Base-by-base conservation (phyloP, 2,329 filamentous ascomycete species). In the Colletotrichum brevisporum region DNA sequence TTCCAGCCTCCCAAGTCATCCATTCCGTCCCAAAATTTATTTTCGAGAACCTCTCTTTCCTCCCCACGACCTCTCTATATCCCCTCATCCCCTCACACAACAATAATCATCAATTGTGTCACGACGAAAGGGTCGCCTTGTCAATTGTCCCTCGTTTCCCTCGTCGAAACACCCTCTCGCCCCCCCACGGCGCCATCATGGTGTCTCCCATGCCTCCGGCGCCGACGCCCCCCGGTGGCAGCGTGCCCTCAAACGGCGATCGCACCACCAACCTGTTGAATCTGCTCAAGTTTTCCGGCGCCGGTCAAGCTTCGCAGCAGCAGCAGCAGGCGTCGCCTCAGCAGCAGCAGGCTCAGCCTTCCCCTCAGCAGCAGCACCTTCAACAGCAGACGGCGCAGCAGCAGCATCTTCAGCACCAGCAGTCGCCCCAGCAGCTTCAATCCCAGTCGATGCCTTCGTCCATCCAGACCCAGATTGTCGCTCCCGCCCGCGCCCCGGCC, bases 201-300 rank as follows among this genome's bases (percentile, higher is more conserved):
- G 81, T 83, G 63, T 70, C 68, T 47, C 68, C 68, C 74, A 79
- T 88, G 73, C 85, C 84, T 61, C 83, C 85, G 70, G 86, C 87
- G 67, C 86, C 85, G 67, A 86, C 84, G 75, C 83, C 82, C 71
- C 83, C 83, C 59, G 77, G 77, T 73, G 77, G 78, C 74, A 70
- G 58, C 45, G 76, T 80, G 77, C 78, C 77, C 4, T 78, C 79
- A 57, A 79, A 78, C 63, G 76, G 77, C 48, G 85, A 87, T 60
- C 85, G 86, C 74, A 88, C 85, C 50, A 81, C 84, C 65, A 88
- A 86, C 72, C 76, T 91, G 73, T 80, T 91, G 75, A 90, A 88
- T 73, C 81, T 90, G 63, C 84, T 91, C 77, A 90, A 90, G 82
- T 90, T 89, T 74, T 88, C 84, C 71, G 81, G 83, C 53, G 79